These are phyloP conservation scores for Ustanciosporium gigantosporum DNA, from an alignment of 1,284 basidiomycete species.

Conservation along the genomic window DNA sequence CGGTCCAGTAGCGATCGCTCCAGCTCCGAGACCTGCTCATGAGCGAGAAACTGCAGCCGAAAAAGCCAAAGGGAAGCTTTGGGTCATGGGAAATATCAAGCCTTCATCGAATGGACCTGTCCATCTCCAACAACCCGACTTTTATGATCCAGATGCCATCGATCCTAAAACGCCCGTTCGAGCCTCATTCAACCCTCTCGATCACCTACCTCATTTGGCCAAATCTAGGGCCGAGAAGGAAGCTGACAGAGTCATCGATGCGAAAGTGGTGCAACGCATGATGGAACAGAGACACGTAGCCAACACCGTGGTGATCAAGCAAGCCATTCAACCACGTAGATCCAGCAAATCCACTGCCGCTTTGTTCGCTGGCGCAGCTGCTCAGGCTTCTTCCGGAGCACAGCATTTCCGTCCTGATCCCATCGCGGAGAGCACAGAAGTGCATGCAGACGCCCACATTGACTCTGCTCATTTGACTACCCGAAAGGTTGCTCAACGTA, in stretches of 20 bases:
- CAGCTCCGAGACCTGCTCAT: neutral
- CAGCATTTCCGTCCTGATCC: too few species aligned
- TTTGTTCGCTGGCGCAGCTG: neutral
- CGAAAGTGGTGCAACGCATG: conserved; percentile 7
- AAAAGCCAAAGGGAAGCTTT: conserved; percentile 20
- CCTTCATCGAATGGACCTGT: neutral
- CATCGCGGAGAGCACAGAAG: neutral
- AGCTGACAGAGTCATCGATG: conserved; percentile 1
- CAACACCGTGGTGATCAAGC: neutral
- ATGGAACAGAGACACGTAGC: conserved; percentile 3
- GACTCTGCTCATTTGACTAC: neutral
- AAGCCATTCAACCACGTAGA: conserved; percentile 10
- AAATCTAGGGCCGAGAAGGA: neutral
- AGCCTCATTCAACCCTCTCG: neutral
- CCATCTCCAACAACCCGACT: neutral
- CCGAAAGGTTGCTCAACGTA: neutral
- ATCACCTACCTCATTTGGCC: neutral
- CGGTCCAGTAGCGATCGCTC: conserved; percentile 6
- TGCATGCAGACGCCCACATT: neutral
- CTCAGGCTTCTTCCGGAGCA: too few species aligned
- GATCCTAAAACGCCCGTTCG: neutral
- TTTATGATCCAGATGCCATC: neutral
- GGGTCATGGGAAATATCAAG: conserved; percentile 28
- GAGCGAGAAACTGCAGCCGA: conserved; percentile 24
- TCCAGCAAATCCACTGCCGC: neutral